Conservation (phyloP, 148 eudicot species). For the Chenopodium album region DNA sequence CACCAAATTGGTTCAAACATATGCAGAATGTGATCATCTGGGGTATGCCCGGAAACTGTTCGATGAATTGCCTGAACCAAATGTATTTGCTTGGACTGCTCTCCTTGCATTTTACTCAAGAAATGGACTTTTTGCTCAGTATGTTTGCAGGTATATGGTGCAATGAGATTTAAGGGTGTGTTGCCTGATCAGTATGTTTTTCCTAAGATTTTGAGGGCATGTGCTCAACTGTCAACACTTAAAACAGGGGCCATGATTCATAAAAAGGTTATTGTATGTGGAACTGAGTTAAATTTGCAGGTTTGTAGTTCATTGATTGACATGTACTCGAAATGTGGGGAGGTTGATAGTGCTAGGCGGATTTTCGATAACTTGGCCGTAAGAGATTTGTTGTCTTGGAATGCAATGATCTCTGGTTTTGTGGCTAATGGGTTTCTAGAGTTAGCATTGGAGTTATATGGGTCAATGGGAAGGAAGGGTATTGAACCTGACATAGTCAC, state of each 20-base stretch:
- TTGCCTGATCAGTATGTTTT: conserved; percentile 49
- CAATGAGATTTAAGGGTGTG: conserved; percentile 37
- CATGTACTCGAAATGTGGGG: conserved; percentile 51
- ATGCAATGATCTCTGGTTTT: conserved; percentile 48
- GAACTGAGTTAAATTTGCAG: conserved; percentile 32
- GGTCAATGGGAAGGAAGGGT: conserved; percentile 31
- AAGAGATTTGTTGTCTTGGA: conserved; percentile 50
- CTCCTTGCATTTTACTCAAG: conserved; percentile 42
- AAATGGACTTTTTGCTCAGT: conserved; percentile 23
- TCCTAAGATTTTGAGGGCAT: conserved; percentile 47
- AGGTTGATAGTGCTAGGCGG: conserved; percentile 33
- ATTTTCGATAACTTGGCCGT: conserved; percentile 38
- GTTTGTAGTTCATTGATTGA: conserved; percentile 53
- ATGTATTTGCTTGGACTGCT: conserved; percentile 54
- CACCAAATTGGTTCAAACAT: conserved; percentile 51
- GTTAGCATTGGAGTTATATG: conserved; percentile 37
- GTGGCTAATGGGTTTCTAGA: conserved; percentile 37
- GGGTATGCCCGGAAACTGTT: conserved; percentile 43
- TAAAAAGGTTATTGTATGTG: conserved; percentile 49
- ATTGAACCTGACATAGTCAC: conserved; percentile 52
- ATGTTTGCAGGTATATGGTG: conserved; percentile 32
- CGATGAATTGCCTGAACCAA: conserved; percentile 44
- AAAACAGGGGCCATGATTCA: conserved; percentile 38
- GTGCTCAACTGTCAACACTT: conserved; percentile 27
- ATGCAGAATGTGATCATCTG: conserved; percentile 35